Evolutionary conservation across 257 asterid genomes (phyloP).

Genomic region (Phtheirospermum japonicum): DNA sequence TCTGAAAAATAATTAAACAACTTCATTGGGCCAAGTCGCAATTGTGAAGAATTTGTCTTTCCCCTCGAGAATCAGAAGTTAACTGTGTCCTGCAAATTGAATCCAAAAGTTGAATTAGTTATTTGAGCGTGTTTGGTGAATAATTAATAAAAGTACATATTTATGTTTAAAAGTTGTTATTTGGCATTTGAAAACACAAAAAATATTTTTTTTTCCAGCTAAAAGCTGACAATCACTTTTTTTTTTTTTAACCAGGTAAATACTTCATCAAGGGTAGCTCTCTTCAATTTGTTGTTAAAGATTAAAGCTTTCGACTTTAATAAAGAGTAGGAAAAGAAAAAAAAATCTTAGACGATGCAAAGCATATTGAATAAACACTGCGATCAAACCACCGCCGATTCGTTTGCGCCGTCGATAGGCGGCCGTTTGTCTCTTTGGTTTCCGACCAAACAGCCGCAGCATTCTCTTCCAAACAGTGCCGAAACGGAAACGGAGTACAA

Average conservation of each 20-base stretch:
- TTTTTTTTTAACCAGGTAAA: conserved; percentile 27
- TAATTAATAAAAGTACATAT: no score
- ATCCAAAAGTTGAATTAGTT: no score
- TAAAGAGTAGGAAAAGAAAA: conserved; percentile 9
- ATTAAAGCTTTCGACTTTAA: conserved; percentile 14
- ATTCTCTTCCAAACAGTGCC: conserved; percentile 33
- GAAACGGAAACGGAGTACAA: conserved; percentile 25
- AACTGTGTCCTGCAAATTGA: no score
- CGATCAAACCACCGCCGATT: conserved; percentile 31
- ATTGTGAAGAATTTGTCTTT: no score
- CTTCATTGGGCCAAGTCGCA: no score
- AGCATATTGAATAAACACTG: conserved; percentile 32
- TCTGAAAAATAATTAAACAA: no score
- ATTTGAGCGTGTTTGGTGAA: no score
- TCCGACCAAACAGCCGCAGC: conserved; percentile 33
- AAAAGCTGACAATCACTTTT: no score
- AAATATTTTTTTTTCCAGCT: no score
- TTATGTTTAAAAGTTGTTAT: no score
- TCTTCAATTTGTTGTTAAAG: background rate
- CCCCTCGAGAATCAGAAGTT: no score
- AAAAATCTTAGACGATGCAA: conserved; percentile 48
- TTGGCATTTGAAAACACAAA: no score
- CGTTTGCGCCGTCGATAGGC: conserved; percentile 33
- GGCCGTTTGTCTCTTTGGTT: conserved; percentile 44
- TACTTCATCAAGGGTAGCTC: background rate